A percentile compares a stretch with the other conserved stretches of the same genome.
Conservation (phyloP, 257 asterid species). For the Handroanthus guayacan region DNA sequence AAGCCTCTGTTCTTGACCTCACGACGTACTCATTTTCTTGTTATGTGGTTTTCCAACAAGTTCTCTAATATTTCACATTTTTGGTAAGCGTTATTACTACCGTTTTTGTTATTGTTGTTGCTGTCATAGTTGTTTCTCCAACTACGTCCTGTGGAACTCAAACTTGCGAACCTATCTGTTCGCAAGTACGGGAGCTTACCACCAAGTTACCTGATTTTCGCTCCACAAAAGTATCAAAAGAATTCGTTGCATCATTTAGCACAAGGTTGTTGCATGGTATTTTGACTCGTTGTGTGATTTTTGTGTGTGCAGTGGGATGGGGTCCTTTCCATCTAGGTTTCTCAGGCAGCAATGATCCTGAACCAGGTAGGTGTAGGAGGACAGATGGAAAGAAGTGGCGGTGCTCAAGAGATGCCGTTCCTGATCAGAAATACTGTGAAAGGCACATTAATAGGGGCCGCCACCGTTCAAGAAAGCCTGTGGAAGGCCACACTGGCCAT, state of each 20-base stretch:
- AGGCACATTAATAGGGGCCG: constrained; percentile 99
- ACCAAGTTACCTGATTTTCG: no score
- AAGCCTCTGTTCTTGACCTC: constrained; percentile 36
- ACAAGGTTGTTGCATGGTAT: background rate
- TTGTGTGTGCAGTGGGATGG: constrained; percentile 74
- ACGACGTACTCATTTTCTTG: background rate
- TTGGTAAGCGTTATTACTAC: background rate
- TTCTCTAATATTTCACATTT: background rate
- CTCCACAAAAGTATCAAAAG: no score
- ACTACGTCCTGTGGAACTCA: no score
- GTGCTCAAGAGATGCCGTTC: constrained; percentile 97
- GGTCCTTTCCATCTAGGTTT: constrained; percentile 86
- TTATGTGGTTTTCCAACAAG: background rate
- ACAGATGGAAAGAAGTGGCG: constrained; percentile 99
- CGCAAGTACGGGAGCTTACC: no score
- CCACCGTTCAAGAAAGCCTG: constrained; percentile 99
- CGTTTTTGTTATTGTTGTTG: background rate
- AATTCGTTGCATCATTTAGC: background rate
- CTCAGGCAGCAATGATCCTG: constrained; percentile 85
- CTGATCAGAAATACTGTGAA: constrained; percentile 97
- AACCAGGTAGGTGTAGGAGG: constrained; percentile 98
- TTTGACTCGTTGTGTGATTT: background rate
- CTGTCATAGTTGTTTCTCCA: background rate
- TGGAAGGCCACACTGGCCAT: constrained; percentile 96
- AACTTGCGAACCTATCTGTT: no score